Percentiles rank a stretch among this genome's conserved stretches.
These are phyloP conservation scores for Fusarium incarnatum DNA, from an alignment of 2,329 filamentous ascomycete genomes.

Conservation along the genomic window DNA sequence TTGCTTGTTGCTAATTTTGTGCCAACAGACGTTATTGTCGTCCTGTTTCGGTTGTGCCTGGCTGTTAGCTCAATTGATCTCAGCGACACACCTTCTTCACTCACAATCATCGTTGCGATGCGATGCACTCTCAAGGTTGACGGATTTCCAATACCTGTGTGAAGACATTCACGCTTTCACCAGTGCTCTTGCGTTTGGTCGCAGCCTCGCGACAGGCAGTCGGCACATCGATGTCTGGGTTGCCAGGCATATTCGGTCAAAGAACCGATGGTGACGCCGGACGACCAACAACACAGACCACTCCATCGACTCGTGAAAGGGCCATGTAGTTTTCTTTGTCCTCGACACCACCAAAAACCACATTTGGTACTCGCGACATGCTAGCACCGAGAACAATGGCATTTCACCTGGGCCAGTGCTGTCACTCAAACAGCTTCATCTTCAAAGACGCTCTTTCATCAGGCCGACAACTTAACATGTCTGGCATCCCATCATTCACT, in stretches of 20 bases:
- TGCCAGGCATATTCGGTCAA: neutral
- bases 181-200: neutral
- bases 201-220: neutral
- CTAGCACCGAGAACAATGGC: conserved; percentile 24
- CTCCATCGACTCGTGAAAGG: conserved; percentile 18
- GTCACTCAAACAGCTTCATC: neutral
- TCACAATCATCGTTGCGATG: neutral
- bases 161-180: rapidly evolving
- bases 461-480: conserved; percentile 25
- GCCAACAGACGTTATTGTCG: conserved; percentile 29
- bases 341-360: conserved; percentile 1
- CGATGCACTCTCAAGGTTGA: too few species aligned
- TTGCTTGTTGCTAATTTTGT: conserved; percentile 29
- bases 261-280: conserved; percentile 19
- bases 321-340: conserved; percentile 25
- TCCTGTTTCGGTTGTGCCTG: conserved; percentile 7
- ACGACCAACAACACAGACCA: conserved; percentile 23
- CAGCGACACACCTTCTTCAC: neutral
- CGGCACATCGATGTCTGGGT: neutral
- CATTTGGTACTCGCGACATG: conserved; percentile 4
- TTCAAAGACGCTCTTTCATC: neutral
- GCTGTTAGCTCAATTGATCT: neutral
- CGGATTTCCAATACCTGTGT: rapidly evolving
- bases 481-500: neutral
- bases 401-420: conserved; percentile 13